Evolutionary conservation across 2,329 filamentous ascomycete genomes (phyloP).

Genomic region (Bipolaris bicolor): DNA sequence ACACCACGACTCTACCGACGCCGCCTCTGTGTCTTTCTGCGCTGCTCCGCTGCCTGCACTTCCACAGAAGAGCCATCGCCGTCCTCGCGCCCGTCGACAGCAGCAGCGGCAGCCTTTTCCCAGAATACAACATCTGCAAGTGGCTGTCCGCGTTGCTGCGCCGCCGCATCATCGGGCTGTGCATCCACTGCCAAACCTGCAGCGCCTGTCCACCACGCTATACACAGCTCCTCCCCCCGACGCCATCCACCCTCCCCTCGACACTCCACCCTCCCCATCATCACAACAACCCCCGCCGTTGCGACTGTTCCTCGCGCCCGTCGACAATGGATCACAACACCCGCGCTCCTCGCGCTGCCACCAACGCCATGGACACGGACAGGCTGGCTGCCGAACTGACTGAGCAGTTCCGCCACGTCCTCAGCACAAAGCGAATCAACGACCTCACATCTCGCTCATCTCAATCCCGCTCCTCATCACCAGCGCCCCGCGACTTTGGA

Average conservation of each 20-base stretch:
- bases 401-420: slow-evolving; percentile 81
- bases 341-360: slow-evolving; percentile 38
- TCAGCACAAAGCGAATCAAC: slow-evolving; percentile 86
- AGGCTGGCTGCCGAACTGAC: slow-evolving; percentile 74
- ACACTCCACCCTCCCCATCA: slow-evolving; percentile 17
- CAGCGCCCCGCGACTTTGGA: slow-evolving; percentile 56
- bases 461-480: slow-evolving; percentile 66
- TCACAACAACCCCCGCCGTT: slow-evolving; percentile 8
- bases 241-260: slow-evolving; percentile 12
- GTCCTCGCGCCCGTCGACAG: background rate
- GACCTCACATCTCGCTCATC: slow-evolving; percentile 69
- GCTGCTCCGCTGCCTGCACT: slow-evolving; percentile 17
- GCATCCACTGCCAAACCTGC: slow-evolving; percentile 25
- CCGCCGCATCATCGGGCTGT: slow-evolving; percentile 32
- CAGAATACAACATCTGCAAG: slow-evolving; percentile 17
- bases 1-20: slow-evolving; percentile 14
- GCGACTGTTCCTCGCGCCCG: slow-evolving; percentile 28
- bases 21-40: slow-evolving; percentile 9
- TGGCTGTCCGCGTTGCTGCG: slow-evolving; percentile 24
- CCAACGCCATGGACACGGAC: slow-evolving; percentile 35
- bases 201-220: slow-evolving; percentile 19
- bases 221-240: slow-evolving; percentile 13
- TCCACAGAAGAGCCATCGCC: background rate
- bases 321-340: slow-evolving; percentile 45
- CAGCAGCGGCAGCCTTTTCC: slow-evolving; percentile 9